phyloP scores from a whole-genome alignment of 768 basidiomycete species.

The Cyclocybe aegerita region DNA sequence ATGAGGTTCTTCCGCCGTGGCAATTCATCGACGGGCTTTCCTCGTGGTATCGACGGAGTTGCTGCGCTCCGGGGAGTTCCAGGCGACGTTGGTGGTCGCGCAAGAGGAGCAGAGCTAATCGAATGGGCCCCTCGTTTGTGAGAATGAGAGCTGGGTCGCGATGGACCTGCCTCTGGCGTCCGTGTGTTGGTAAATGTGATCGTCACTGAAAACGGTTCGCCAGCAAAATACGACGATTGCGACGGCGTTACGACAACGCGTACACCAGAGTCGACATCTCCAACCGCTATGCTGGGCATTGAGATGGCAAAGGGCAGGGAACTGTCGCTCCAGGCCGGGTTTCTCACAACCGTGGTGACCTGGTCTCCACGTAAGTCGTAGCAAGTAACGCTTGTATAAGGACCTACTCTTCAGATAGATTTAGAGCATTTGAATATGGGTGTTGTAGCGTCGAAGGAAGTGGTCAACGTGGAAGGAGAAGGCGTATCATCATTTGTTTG shows the following conservation, averaged over 20 bases:
- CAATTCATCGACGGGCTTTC: conserved; percentile 30
- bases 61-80: conserved; percentile 49
- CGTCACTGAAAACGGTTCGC: conserved; percentile 81
- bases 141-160: conserved; percentile 28
- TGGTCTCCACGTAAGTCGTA: too few relatives aligned
- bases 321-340: too few relatives aligned
- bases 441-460: too few relatives aligned
- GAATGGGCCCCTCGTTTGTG: conserved; percentile 80
- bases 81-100: conserved; percentile 82
- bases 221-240: conserved; percentile 90
- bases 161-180: conserved; percentile 43
- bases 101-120: conserved; percentile 78
- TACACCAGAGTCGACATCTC: conserved; percentile 47
- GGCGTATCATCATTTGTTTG: too few relatives aligned
- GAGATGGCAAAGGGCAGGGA: not conserved
- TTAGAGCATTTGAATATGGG: too few relatives aligned
- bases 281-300: conserved; percentile 24
- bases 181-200: conserved; percentile 87
- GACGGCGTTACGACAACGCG: conserved; percentile 75
- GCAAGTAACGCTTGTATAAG: too few relatives aligned
- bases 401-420: too few relatives aligned
- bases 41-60: conserved; percentile 57
- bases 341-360: too few relatives aligned
- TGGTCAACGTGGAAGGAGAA: too few relatives aligned
- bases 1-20: conserved; percentile 54